Base-by-base conservation (phyloP, 345 rosid genomes). In the Mangifera indica region DNA sequence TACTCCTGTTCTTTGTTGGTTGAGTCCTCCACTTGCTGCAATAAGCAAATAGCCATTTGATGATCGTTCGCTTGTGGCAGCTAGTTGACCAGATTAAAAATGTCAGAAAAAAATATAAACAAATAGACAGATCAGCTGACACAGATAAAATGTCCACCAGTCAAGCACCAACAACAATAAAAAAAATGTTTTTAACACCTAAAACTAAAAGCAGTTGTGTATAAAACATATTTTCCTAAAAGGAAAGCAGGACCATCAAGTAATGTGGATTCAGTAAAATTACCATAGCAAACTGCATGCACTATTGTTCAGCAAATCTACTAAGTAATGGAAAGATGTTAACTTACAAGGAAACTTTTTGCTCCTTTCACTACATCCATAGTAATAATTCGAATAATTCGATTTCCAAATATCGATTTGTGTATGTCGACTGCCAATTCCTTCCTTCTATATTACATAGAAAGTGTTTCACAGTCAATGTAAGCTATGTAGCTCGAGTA, bases 1-100 rank as follows among this genome's bases (percentile, higher is more conserved):
- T 87, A 96, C 99, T 80, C 99, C 97, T 57, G 97, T 96, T 82
- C 98, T 91, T 87, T 96, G 97, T 83, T 96, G 99, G 77, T 96
- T 96, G 58, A 96, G 78, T 66, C 99, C 98, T 70, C 99, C 98
- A 80, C 99, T 96, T 66, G 99, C 90, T 59, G 95, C 97, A 78
- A 96, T 88, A 67, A 96, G 98, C 87, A 93, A 78, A 88, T 93
- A 96, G 24, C 99, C 99, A 85, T 87, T 91, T 22, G 99, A 93
- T 6, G 79, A 75, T 26, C 66, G 80, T 76, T 87, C 92, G 37
- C 66, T 86, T 62, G 71, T 74, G 59, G 88, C 96, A 89, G 89
- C 99, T 96, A 80, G 71, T 70, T 21, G 60, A 25, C 67, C 75
- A 73, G 57, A 80, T 60, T 29, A 48, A 70, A 67, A 72, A 65